Base-by-base conservation (phyloP, 345 rosid genomes). In the Eutrema japonicum region DNA sequence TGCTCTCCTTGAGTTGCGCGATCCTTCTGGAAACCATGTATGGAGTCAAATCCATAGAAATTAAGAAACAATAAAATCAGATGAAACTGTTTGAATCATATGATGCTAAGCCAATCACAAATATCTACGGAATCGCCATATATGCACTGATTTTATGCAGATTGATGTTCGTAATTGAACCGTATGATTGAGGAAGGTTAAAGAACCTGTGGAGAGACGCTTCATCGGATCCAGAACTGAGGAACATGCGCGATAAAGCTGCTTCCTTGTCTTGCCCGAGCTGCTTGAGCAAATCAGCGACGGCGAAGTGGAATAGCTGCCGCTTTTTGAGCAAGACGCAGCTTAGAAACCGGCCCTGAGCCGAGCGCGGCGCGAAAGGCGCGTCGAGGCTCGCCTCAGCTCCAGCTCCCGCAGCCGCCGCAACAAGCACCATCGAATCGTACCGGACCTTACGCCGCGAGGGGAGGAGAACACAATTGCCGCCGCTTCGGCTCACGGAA, bases 371-470 rank as follows among this genome's bases (percentile, higher is more conserved):
- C 71, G 77, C 83, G 27, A 89, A 81, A 68, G 98, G 97, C 43
- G 91, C 81, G 81, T 94, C 92, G 56, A 94, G 87, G 78, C 94
- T 87, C 13, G 85, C 74, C 35, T 89, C 84, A 9, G 94, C 93
- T 37, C 90, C 85, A 7, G 95, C 90, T 6, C 86, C 84, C 10
- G 64, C 64, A 9, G 86, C 83, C 5, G 61, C 62, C 5, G 61
- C 62, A 8, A 85, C 80, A 5, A 67, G 50, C 4, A 8, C 70
- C 42, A 61, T 14, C 8, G 74, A 68, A 36, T 43, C 45, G 67
- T 66, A 74, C 12, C 73, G 73, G 68, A 59, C 6, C n/a, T 45
- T 61, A 14, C 74, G 69, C 3, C 59, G 58, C 5, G 50, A 16
- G 4, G 70, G 53, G 60, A 65, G 45, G 41, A 65, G 4, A 37